A percentile compares a stretch with the other conserved stretches of the same genome.
Conservation (phyloP, 108 stramenopile species). For the Schizochytrium sp. region DNA sequence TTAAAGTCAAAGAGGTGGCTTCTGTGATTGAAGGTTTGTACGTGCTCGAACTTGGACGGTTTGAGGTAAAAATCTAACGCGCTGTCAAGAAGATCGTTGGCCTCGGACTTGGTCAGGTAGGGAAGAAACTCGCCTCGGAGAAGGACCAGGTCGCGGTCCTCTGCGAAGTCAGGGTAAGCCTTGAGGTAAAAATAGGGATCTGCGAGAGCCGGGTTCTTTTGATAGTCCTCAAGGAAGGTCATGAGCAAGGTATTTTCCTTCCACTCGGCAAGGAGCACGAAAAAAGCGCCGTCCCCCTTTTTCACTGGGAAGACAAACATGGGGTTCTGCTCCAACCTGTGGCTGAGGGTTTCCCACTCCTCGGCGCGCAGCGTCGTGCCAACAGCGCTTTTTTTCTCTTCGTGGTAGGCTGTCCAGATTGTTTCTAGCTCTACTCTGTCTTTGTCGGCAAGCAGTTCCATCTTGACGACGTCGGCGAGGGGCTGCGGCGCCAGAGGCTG, state of each 20-base stretch:
- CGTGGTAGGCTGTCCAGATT: constrained; percentile 21
- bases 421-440: neutral
- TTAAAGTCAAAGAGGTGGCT: constrained; percentile 18
- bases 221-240: constrained; percentile 24
- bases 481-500: neutral
- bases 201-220: neutral
- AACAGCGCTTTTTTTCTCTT: neutral
- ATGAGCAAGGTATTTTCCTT: constrained; percentile 14
- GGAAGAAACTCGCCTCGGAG: too few species aligned
- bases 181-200: constrained; percentile 17
- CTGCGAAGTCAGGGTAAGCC: neutral
- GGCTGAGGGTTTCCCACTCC: neutral
- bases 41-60: neutral
- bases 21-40: constrained; percentile 17
- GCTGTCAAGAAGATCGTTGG: neutral
- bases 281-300: constrained; percentile 20
- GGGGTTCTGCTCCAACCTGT: neutral
- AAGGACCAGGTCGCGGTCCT: neutral
- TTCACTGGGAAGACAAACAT: constrained; percentile 17
- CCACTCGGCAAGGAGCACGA: constrained; percentile 16
- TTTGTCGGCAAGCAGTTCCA: neutral
- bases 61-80: neutral
- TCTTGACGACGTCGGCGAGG: neutral
- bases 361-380: neutral
- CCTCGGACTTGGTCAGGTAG: constrained; percentile 25